Percentiles rank a stretch among this genome's conserved stretches.
Conservation (phyloP, 495 filamentous ascomycete genomes). For the Amniculicola lignicola region DNA sequence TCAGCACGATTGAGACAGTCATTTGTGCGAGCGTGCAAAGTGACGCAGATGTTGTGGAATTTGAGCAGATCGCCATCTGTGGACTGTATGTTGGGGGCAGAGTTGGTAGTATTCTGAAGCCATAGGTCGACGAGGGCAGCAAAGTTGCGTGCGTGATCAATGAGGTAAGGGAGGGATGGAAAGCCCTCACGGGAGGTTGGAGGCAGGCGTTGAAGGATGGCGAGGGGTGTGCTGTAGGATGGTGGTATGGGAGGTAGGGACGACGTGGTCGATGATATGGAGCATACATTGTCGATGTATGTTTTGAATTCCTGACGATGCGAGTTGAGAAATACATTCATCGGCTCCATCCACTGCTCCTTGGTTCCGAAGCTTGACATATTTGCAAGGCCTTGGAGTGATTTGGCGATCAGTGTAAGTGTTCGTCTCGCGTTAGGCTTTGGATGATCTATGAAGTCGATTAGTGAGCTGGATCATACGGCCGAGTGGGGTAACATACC, state of each 20-base stretch:
- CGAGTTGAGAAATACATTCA: constrained; percentile 75
- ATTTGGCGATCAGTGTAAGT: constrained; percentile 90
- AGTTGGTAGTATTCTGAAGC: constrained; percentile 61
- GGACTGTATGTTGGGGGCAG: constrained; percentile 44
- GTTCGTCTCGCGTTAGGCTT: constrained; percentile 83
- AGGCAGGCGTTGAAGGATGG: constrained; percentile 81
- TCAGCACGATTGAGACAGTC: constrained; percentile 72
- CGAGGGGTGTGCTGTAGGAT: constrained; percentile 87
- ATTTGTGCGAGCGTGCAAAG: constrained; percentile 67
- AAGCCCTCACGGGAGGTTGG: constrained; percentile 86
- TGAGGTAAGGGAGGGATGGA: constrained; percentile 87
- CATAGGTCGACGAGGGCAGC: constrained; percentile 86
- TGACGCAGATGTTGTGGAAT: constrained; percentile 74
- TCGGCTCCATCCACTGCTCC: constrained; percentile 98
- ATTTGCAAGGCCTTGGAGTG: constrained; percentile 91
- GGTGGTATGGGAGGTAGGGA: constrained; percentile 59
- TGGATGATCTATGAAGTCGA: constrained; percentile 68
- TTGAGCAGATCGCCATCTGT: constrained; percentile 60
- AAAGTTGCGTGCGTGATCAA: constrained; percentile 85
- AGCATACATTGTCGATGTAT: constrained; percentile 83
- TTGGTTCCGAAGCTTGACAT: constrained; percentile 91
- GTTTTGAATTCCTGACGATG: constrained; percentile 73
- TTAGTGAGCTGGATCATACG: background rate
- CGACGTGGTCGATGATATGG: constrained; percentile 63
- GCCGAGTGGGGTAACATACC: constrained; percentile 47